phyloP scores from a whole-genome alignment of 441 rosid genomes.

The Macaranga tanarius region DNA sequence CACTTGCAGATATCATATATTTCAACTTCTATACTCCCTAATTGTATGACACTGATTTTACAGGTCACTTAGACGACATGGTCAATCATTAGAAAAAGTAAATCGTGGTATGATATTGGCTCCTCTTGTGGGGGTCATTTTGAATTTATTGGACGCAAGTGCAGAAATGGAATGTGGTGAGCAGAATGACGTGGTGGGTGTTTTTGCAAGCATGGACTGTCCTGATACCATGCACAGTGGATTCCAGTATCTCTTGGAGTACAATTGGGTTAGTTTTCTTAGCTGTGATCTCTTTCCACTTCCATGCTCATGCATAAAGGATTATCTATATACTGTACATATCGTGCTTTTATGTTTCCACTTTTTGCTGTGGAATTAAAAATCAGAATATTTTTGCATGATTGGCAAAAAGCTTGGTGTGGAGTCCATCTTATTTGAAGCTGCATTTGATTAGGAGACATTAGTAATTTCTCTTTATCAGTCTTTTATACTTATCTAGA shows the following conservation, averaged over 20 bases:
- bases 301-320: neutral
- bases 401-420: neutral
- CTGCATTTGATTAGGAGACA: neutral
- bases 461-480: neutral
- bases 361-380: neutral
- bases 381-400: slow-evolving; percentile 6
- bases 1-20: neutral
- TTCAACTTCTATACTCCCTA: neutral
- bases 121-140: slow-evolving; percentile 86
- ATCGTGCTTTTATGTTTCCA: neutral
- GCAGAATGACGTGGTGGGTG: slow-evolving; percentile 64
- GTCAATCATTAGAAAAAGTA: slow-evolving; percentile 72
- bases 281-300: slow-evolving; percentile 9
- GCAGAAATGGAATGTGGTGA: slow-evolving; percentile 37
- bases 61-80: slow-evolving; percentile 81
- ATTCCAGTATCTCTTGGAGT: slow-evolving; percentile 78
- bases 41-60: slow-evolving; percentile 18
- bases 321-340: neutral
- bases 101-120: slow-evolving; percentile 81
- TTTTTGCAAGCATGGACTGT: slow-evolving; percentile 90
- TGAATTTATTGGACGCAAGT: slow-evolving; percentile 81
- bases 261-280: slow-evolving; percentile 70
- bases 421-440: neutral
- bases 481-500: neutral
- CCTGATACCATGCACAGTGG: slow-evolving; percentile 69